A percentile compares a stretch with the other conserved stretches of the same genome.
These are phyloP conservation scores for Penicillium bialowiezense DNA, from an alignment of 495 filamentous ascomycete species.

Conservation along the genomic window DNA sequence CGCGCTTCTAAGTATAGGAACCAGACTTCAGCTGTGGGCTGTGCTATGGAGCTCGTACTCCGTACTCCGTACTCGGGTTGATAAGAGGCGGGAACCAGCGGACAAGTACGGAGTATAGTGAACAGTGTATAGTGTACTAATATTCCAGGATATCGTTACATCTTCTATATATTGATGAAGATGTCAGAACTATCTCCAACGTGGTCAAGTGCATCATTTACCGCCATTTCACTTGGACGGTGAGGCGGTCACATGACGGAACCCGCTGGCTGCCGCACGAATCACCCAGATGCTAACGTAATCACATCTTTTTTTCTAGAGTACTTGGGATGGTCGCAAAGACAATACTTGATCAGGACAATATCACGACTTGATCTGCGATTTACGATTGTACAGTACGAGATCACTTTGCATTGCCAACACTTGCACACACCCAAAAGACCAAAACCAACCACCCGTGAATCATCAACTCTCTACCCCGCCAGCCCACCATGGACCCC, in stretches of 20 bases:
- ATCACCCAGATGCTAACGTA: slow-evolving; percentile 21
- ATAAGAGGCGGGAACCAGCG: no score
- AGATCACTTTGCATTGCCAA: no score
- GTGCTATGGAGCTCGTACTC: no score
- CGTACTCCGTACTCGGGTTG: no score
- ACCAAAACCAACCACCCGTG: not conserved
- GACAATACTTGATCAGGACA: no score
- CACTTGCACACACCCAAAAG: not conserved
- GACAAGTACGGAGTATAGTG: not conserved
- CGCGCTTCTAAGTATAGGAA: slow-evolving; percentile 30
- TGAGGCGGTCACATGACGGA: slow-evolving; percentile 15
- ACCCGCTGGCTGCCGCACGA: slow-evolving; percentile 18
- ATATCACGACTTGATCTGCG: not conserved
- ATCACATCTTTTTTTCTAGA: not conserved
- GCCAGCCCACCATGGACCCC: slow-evolving; percentile 46
- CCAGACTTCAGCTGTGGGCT: not conserved
- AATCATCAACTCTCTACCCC: no score
- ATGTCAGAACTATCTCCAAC: no score
- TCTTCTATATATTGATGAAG: no score
- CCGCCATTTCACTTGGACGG: slow-evolving; percentile 14
- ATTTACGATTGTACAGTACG: no score
- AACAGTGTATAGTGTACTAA: no score
- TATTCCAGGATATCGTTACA: no score
- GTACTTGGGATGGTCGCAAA: no score
- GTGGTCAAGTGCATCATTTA: slow-evolving; percentile 4